Evolutionary conservation across 129 eudicot species (phyloP), one percentile per base, ranked within the genome.

Genomic region (Smallanthus sonchifolius): DNA sequence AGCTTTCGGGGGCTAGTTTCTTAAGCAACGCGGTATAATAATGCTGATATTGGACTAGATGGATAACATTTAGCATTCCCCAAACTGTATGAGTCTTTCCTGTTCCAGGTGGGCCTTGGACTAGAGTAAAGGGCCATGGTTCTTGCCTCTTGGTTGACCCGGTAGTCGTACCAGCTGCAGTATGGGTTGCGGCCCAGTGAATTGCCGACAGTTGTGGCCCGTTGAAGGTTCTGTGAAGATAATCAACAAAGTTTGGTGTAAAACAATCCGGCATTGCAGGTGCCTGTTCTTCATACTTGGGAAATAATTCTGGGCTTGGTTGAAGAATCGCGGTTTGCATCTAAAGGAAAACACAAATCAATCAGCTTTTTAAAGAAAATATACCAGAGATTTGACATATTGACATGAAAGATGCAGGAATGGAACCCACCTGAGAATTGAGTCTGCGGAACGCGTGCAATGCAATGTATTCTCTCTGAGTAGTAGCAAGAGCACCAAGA

Each of bases 171-270:
- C 99, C 97, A 49, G 99, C 97, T 7, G 97, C 99, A 48, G 99
- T 94, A 77, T 94, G 99, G 70, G 78, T 94, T 20, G 99, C 99
- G 63, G 99, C 99, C 99, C 99, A 94, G 71, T 94, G 99, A 51
- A 94, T 94, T 59, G 99, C 97, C 17, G 87, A 90, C 70, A 94
- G 76, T 79, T 94, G 99, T 19, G 99, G 99, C 14, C 60, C 87
- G 62, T 94, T 94, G 24, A 94, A 94, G 20, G 91, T 88, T 74
- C 82, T 87, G 73, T 80, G 93, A 37, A 94, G 76, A 80, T 94
- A 63, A 16, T 91, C 97, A 79, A 84, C 80, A 77, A 94, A 94
- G 81, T 83, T 86, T 54, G 97, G 93, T 34, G 99, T 94, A 49
- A 94, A 94, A 79, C 97, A 94, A 32, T 94, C 99, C n/a, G 97